These are phyloP conservation scores for Cynanchum wilfordii DNA, from an alignment of 257 asterid genomes.

Conservation along the genomic window DNA sequence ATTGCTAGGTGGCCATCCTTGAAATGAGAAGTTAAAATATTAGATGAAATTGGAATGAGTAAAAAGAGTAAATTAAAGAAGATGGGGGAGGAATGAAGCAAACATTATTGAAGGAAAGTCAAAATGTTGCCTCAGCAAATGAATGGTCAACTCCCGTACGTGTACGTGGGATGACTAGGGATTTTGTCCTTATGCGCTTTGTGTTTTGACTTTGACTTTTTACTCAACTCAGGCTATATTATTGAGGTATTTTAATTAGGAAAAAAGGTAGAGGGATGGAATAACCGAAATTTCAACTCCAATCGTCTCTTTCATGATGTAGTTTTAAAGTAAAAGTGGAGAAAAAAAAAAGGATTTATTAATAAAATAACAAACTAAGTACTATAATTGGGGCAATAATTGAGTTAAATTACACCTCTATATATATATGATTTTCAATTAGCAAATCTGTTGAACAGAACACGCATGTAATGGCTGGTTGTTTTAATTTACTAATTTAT, in stretches of 20 bases:
- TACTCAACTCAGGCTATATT: background rate
- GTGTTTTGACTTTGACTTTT: background rate
- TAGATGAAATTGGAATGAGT: no score
- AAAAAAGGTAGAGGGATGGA: no score
- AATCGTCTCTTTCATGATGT: background rate
- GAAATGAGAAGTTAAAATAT: no score
- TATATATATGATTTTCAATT: background rate
- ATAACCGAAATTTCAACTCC: background rate
- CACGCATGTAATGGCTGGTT: no score
- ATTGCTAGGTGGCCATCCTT: no score
- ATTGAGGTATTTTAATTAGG: background rate
- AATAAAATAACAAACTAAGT: background rate
- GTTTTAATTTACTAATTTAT: no score
- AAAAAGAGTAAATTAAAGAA: no score
- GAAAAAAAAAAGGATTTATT: background rate
- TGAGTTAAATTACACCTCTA: background rate
- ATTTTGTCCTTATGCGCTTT: background rate
- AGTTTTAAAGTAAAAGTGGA: background rate
- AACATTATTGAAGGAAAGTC: background rate
- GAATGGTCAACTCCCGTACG: background rate
- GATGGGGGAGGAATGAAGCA: background rate
- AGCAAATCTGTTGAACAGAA: background rate
- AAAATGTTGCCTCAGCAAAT: background rate
- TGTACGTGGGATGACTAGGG: background rate
- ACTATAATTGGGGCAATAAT: background rate